These are phyloP conservation scores for Pseudonectria buxi DNA, from an alignment of 2,329 filamentous ascomycete genomes.

Conservation along the genomic window DNA sequence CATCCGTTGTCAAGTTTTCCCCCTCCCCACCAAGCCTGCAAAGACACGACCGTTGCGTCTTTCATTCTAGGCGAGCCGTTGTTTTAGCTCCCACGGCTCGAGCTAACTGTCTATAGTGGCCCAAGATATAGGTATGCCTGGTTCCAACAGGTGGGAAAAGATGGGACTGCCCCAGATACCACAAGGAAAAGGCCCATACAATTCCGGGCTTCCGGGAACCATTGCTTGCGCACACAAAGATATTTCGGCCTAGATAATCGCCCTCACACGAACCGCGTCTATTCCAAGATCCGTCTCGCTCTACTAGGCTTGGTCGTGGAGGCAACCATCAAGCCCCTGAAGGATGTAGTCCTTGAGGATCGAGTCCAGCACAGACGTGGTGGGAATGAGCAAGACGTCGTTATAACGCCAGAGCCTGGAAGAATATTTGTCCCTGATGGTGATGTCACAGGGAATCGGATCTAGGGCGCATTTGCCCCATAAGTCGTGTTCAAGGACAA, in stretches of 20 bases:
- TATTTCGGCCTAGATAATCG: slow-evolving; percentile 31
- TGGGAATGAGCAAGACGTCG: slow-evolving; percentile 35
- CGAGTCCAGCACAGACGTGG: slow-evolving; percentile 32
- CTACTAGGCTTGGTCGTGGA: slow-evolving; percentile 40
- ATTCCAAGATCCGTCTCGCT: slow-evolving; percentile 42
- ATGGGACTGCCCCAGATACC: slow-evolving; percentile 27
- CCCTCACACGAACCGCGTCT: slow-evolving; percentile 39
- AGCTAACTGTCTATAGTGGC: slow-evolving; percentile 22
- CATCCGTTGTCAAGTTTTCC: too few species aligned
- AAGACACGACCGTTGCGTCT: slow-evolving; percentile 39
- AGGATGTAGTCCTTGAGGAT: slow-evolving; percentile 32
- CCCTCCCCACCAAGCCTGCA: too few species aligned
- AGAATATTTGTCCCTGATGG: slow-evolving; percentile 30
- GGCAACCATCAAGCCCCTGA: slow-evolving; percentile 33
- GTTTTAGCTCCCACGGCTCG: too few species aligned
- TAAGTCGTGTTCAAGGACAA: slow-evolving; percentile 21
- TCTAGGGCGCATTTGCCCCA: slow-evolving; percentile 28
- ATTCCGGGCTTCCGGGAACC: slow-evolving; percentile 29
- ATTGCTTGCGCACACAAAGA: slow-evolving; percentile 24
- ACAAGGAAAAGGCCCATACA: slow-evolving; percentile 22
- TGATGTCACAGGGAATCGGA: slow-evolving; percentile 28
- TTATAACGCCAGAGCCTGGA: slow-evolving; percentile 25
- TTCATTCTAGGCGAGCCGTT: too few species aligned
- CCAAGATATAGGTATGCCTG: slow-evolving; percentile 25
- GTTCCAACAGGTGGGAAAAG: slow-evolving; percentile 18